These are phyloP conservation scores for Blastomyces percursus DNA, from an alignment of 2,329 filamentous ascomycete genomes.

Conservation along the genomic window DNA sequence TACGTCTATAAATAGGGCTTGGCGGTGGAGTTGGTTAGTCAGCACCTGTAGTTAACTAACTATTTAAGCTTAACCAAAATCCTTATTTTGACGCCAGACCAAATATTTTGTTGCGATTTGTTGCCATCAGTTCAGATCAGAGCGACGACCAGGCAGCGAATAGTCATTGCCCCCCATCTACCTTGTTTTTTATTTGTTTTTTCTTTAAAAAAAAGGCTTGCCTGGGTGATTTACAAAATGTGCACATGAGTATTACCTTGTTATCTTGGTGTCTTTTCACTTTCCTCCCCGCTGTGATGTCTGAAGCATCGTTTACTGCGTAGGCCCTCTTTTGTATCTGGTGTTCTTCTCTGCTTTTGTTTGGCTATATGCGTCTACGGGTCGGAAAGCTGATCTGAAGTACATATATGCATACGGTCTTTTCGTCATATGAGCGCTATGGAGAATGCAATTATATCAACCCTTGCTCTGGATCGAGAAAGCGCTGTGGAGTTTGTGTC, in stretches of 20 bases:
- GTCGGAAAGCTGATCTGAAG: neutral
- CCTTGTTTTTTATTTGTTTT: no score
- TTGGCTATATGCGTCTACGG: neutral
- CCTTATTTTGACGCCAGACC: no score
- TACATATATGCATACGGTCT: neutral
- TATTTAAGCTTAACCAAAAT: no score
- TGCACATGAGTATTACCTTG: neutral
- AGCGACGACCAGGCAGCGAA: no score
- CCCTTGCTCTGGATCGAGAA: slow-evolving; percentile 4
- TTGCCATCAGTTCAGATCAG: no score
- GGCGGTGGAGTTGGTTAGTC: no score
- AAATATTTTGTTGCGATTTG: no score
- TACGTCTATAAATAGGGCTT: no score
- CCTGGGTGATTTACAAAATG: neutral
- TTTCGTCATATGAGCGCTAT: slow-evolving; percentile 5
- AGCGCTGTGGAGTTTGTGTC: slow-evolving; percentile 3
- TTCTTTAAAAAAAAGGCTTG: neutral
- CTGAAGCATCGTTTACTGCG: no score
- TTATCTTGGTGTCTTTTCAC: neutral
- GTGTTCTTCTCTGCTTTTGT: neutral
- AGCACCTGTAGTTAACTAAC: no score
- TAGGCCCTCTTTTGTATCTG: no score
- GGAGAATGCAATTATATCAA: slow-evolving; percentile 19
- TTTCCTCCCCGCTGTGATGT: neutral
- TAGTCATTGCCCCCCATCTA: neutral